A percentile compares a stretch with the other conserved stretches of the same genome.
Conservation (phyloP, 2,329 filamentous ascomycete species). For the Macrophomina phaseolina region DNA sequence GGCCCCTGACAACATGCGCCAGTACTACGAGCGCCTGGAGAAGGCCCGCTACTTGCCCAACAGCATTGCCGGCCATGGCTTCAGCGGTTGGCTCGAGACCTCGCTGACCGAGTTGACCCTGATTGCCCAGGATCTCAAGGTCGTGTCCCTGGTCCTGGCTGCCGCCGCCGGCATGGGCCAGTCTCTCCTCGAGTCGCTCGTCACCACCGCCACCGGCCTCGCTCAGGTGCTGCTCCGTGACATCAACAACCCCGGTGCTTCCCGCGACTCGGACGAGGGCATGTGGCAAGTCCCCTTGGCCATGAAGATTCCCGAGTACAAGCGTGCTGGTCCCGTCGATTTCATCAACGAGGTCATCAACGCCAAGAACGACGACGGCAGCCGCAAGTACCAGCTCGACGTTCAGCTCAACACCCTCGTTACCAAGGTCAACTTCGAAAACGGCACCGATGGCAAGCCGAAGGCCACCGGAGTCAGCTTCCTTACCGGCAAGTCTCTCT, state of each 20-base stretch:
- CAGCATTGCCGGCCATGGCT: constrained; percentile 58
- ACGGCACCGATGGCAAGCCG: constrained; percentile 51
- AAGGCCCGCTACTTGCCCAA: constrained; percentile 58
- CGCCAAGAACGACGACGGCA: constrained; percentile 26
- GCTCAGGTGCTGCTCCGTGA: constrained; percentile 56
- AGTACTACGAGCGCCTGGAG: constrained; percentile 62
- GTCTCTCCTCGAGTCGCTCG: constrained; percentile 31
- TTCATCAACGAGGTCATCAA: constrained; percentile 59
- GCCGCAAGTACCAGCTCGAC: constrained; percentile 62
- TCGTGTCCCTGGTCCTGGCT: constrained; percentile 59
- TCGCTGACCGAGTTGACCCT: constrained; percentile 57
- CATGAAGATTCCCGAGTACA: constrained; percentile 46
- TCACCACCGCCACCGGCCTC: constrained; percentile 49
- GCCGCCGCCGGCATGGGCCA: constrained; percentile 60
- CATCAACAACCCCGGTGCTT: constrained; percentile 48
- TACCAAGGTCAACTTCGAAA: constrained; percentile 69
- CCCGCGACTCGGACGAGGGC: constrained; percentile 52
- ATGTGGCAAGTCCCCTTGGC: constrained; percentile 62
- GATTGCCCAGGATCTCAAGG: constrained; percentile 58
- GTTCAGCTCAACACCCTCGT: constrained; percentile 67
- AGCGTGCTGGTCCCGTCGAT: constrained; percentile 62
- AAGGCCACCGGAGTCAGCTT: constrained; percentile 51
- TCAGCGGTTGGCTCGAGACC: constrained; percentile 63
- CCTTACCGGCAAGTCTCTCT: constrained; percentile 47
- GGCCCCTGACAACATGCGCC: constrained; percentile 63